Base-by-base conservation (phyloP, 2,329 filamentous ascomycete species). In the Neocucurbitaria cava region DNA sequence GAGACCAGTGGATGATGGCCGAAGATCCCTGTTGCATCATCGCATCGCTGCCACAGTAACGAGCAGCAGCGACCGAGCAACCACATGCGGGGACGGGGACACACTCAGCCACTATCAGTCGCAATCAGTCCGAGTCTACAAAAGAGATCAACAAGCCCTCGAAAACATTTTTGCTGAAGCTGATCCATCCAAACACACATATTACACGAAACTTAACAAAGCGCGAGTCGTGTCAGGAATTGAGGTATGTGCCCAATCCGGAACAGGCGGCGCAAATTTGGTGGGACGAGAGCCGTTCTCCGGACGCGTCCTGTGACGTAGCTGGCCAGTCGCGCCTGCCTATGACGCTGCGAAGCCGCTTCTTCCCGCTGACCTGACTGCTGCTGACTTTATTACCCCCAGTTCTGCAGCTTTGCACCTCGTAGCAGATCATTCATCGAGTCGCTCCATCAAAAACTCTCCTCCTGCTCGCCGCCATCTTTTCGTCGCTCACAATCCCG, bases 301-400 rank as follows among this genome's bases (percentile, higher is more conserved):
- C 21, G 38, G 38, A 21, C 38, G 38, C 38, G 18, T 40, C 53
- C 61, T 56, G 49, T 65, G 62, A 66, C 64, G 60, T 63, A 62
- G 36, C 20, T 39, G 36, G 36, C 36, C 36, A 39, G 38, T 24
- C 38, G 38, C 39, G 52, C 41, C 49, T n/a, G n/a, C 39, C 60
- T 21, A 65, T 66, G 62, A 66, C 60, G 61, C 60, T 57, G 53
- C 39, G 36, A 50, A 54, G 54, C 66, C 61, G 59, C 63, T 58
- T 46, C 43, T 56, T 50, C 54, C 57, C 63, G 65, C 64, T 62
- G 49, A 66, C 51, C 45, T 40, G 11, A 46, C 30, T 59, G 56
- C n/a, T n/a, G n/a, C n/a, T 61, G 24, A 26, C 24, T 26, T 26
- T 26, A 26, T 26, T 26, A 26, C 9, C 24, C n/a, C 54, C 52